phyloP scores from a whole-genome alignment of 176 grass and related monocot genomes.

The Musa beccarii region DNA sequence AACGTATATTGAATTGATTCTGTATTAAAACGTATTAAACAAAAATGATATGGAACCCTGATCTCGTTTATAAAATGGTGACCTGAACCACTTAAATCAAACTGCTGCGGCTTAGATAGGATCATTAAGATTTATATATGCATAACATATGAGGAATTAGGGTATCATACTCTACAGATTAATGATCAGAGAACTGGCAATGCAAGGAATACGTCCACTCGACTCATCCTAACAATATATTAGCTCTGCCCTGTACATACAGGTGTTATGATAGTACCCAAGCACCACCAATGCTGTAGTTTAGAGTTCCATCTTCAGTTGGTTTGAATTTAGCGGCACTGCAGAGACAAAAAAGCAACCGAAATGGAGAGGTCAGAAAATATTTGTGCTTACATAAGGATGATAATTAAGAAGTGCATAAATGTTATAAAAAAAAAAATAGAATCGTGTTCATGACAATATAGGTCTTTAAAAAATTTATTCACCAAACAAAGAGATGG shows the following conservation, averaged over 20 bases:
- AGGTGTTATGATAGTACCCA: background rate
- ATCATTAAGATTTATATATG: background rate
- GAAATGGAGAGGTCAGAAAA: background rate
- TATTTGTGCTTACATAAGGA: background rate
- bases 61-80: too few species aligned
- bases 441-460: too few species aligned
- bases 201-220: background rate
- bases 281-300: background rate
- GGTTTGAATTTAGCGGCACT: conserved; percentile 15
- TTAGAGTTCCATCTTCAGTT: conserved; percentile 23
- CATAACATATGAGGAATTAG: background rate
- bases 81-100: too few species aligned
- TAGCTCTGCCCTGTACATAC: background rate
- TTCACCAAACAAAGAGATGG: too few species aligned
- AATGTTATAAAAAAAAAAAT: too few species aligned
- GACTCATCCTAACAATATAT: background rate
- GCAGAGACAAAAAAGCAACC: background rate
- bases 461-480: too few species aligned
- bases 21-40: too few species aligned
- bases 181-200: background rate
- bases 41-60: too few species aligned
- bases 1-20: too few species aligned
- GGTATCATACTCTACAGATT: background rate
- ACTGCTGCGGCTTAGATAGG: background rate
- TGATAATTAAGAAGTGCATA: background rate